Evolutionary conservation across 352 stramenopile species (phyloP), one percentile per base, ranked within the genome.

Genomic region (Phytophthora crassamura): DNA sequence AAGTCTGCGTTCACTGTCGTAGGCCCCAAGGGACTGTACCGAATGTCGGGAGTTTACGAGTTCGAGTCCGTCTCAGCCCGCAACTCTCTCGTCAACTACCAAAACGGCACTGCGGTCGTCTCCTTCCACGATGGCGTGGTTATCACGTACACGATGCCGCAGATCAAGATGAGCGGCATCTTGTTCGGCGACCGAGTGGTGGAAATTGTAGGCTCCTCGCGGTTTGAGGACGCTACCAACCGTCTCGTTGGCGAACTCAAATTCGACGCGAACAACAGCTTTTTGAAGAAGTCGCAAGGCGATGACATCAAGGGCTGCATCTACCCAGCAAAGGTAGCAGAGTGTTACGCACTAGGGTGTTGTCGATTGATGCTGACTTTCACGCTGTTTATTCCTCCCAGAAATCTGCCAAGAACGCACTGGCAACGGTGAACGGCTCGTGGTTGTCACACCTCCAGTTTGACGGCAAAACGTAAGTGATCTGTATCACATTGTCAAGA

Each of bases 121-220:
- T 57, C 64, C 30, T 93, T 91, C 67, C 64, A 78, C 25, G 79
- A 87, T 39, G 79, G 77, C 12, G 69, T 78, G 16, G 53, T 67
- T 11, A 77, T 93, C 64, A 80, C 73, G 41, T 90, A 90, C 67
- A 88, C 78, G 0, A 70, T 91, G 53, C 82, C 84, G 14, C 81
- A 93, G 60, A 89, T 93, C 72, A 93, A 91, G 63, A 91, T 91
- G 82, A 88, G 72, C 40, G 84, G 84, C 4, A 60, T 93, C 15
- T 61, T 93, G 28, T 80, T 91, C 11, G 84, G 84, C 2, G 82
- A 93, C 15, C 84, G 82, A 6, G 73, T 90, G 20, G 83, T 93
- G 12, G 84, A 91, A 59, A 82, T 91, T 38, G 70, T 74, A 4
- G 84, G 84, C 48, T 48, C 67, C 1, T 78, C 75, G 20, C 77